Conservation (phyloP, 306 rosid genomes). For the Vigna mungo region DNA sequence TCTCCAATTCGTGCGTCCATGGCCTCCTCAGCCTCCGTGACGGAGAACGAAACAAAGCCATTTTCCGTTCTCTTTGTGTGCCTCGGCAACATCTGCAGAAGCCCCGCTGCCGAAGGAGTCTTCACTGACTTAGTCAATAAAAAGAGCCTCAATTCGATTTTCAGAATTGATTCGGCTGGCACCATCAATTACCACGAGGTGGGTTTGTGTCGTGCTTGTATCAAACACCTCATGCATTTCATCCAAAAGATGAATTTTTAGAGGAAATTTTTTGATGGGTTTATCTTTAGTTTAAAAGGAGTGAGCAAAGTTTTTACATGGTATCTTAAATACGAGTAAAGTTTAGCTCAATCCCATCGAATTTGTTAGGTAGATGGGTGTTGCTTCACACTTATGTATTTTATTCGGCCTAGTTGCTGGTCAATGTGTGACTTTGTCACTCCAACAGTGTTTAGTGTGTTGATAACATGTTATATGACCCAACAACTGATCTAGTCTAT, state of each 20-base stretch:
- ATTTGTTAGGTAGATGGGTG: too few relatives aligned
- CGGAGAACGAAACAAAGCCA: slow-evolving; percentile 56
- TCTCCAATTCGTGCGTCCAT: slow-evolving; percentile 61
- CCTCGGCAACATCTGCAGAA: slow-evolving; percentile 89
- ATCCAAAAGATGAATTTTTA: not conserved
- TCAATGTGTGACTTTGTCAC: too few relatives aligned
- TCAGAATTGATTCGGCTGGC: slow-evolving; percentile 87
- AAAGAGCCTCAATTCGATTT: slow-evolving; percentile 65
- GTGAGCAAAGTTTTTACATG: not conserved
- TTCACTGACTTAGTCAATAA: slow-evolving; percentile 77
- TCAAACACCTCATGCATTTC: not conserved
- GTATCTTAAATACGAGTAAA: too few relatives aligned
- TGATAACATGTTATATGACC: too few relatives aligned
- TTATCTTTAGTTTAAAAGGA: not conserved
- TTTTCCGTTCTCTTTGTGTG: slow-evolving; percentile 84
- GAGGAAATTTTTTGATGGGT: not conserved
- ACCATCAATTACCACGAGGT: slow-evolving; percentile 91
- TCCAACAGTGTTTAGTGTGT: too few relatives aligned
- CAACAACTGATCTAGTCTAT: too few relatives aligned
- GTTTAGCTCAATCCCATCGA: too few relatives aligned
- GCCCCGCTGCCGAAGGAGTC: slow-evolving; percentile 97
- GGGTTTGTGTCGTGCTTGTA: not conserved
- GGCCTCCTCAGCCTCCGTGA: slow-evolving; percentile 60
- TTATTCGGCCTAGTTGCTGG: too few relatives aligned
- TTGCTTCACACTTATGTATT: too few relatives aligned